Percentiles rank a stretch among this genome's conserved stretches.
phyloP scores from a whole-genome alignment of 352 stramenopile genomes.

The Phytophthora fragariae region DNA sequence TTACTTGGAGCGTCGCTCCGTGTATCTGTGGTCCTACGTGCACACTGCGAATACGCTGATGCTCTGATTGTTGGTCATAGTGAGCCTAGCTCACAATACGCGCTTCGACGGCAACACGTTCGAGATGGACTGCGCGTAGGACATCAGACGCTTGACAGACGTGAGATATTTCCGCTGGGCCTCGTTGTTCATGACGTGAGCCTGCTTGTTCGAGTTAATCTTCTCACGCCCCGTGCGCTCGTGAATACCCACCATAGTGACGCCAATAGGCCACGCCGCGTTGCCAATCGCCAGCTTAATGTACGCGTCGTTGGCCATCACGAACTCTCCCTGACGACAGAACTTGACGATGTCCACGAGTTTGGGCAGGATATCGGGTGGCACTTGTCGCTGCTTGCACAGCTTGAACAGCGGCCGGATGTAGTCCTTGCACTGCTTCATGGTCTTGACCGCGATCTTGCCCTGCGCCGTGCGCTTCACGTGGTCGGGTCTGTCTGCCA shows the following conservation, averaged over 20 bases:
- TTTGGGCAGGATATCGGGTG: conserved; percentile 87
- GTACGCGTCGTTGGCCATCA: conserved; percentile 97
- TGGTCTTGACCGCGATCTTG: conserved; percentile 96
- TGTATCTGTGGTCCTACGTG: background rate
- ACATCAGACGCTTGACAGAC: conserved; percentile 98
- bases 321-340: conserved; percentile 94
- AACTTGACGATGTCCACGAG: conserved; percentile 95
- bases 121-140: conserved; percentile 93
- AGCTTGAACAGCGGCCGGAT: conserved; percentile 98
- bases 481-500: conserved; percentile 85
- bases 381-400: conserved; percentile 93
- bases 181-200: conserved; percentile 99
- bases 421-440: conserved; percentile 99
- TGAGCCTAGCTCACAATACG: conserved; percentile 51
- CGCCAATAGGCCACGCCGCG: conserved; percentile 98
- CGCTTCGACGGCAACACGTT: conserved; percentile 89
- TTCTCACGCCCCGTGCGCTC: conserved; percentile 95
- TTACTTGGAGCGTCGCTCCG: conserved; percentile 1
- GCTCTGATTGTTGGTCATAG: background rate
- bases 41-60: background rate
- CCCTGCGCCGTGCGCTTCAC: conserved; percentile 92
- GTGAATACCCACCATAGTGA: conserved; percentile 99
- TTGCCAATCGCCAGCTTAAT: conserved; percentile 98
- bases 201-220: conserved; percentile 98
- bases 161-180: conserved; percentile 98